These are phyloP conservation scores for Colletotrichum abscissum DNA, from an alignment of 2,329 filamentous ascomycete species.

Conservation along the genomic window DNA sequence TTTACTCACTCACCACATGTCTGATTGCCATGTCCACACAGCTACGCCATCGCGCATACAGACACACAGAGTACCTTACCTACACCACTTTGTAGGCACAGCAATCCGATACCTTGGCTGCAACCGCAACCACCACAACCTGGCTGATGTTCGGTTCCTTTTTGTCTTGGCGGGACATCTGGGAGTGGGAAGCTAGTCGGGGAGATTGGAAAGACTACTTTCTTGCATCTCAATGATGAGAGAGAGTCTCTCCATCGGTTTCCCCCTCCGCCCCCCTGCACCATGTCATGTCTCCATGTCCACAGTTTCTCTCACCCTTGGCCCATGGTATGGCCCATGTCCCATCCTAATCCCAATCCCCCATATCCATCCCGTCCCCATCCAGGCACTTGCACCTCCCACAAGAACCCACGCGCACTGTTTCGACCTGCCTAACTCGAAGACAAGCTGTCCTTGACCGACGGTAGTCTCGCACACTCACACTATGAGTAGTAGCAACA, in stretches of 20 bases:
- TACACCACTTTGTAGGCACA: no score
- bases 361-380: neutral
- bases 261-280: no score
- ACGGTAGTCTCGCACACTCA: neutral
- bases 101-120: neutral
- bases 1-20: neutral
- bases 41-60: neutral
- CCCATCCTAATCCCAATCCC: neutral
- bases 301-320: no score
- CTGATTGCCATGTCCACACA: neutral
- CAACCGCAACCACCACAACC: neutral
- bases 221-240: no score
- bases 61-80: no score
- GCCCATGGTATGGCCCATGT: neutral
- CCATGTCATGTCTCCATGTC: no score
- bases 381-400: neutral
- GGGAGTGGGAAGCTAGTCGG: neutral
- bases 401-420: slow-evolving; percentile 14
- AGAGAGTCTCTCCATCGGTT: neutral
- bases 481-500: no score
- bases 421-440: slow-evolving; percentile 28
- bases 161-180: neutral
- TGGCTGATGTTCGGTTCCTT: neutral
- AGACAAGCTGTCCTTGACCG: slow-evolving; percentile 20
- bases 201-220: neutral